phyloP scores from a whole-genome alignment of 805 yeast species.

The Kuraishia hungarica region DNA sequence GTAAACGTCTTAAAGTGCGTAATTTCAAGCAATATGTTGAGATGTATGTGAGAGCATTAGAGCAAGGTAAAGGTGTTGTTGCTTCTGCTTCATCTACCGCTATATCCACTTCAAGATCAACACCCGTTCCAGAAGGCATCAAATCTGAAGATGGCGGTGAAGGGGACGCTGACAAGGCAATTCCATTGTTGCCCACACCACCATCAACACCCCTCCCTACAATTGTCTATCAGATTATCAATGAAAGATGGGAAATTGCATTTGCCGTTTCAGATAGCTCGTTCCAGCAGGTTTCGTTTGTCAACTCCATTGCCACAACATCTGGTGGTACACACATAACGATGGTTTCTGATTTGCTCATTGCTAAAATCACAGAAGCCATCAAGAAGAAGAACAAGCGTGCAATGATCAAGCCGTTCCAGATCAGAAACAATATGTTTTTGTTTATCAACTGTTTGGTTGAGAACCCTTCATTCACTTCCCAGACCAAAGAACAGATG shows the following conservation, averaged over 20 bases:
- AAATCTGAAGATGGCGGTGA: conserved; percentile 1
- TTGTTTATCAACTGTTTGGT: conserved; percentile 84
- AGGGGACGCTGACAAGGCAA: conserved; percentile 6
- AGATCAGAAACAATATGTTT: conserved; percentile 85
- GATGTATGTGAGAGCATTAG: conserved; percentile 75
- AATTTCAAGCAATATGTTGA: conserved; percentile 85
- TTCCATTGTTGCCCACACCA: conserved; percentile 6
- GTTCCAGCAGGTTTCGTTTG: conserved; percentile 93
- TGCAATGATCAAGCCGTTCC: conserved; percentile 77
- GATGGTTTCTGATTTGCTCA: conserved; percentile 75
- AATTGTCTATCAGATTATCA: conserved; percentile 70
- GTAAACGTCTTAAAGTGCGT: conserved; percentile 55
- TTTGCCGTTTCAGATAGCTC: conserved; percentile 87
- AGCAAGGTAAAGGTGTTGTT: conserved; percentile 32
- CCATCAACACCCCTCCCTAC: conserved; percentile 34
- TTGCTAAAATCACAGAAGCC: conserved; percentile 63
- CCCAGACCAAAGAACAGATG: conserved; percentile 94
- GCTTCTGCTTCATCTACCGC: not conserved
- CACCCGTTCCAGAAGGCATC: not conserved
- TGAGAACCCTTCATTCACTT: conserved; percentile 95
- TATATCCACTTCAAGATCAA: not conserved
- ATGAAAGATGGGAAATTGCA: conserved; percentile 93
- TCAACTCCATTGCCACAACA: conserved; percentile 95
- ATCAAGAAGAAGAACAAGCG: conserved; percentile 58
- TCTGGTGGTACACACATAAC: conserved; percentile 95